Conservation (phyloP, 2,329 filamentous ascomycete species). For the Xylariales sp. region DNA sequence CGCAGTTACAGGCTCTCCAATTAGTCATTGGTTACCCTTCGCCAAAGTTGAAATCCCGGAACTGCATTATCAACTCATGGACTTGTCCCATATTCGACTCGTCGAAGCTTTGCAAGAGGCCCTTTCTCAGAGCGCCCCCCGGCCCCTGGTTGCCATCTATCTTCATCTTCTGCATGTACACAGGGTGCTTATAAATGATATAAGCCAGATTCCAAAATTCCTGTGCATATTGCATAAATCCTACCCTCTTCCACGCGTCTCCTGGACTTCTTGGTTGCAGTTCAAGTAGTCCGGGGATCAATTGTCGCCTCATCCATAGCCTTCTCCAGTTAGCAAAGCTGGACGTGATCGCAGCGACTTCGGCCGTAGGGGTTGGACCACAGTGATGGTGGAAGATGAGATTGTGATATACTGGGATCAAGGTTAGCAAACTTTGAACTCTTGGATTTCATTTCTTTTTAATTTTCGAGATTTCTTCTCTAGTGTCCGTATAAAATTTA, state of each 20-base stretch:
- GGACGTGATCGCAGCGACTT: not conserved
- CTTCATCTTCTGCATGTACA: not conserved
- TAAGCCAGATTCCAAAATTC: conserved; percentile 23
- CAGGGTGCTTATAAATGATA: conserved; percentile 10
- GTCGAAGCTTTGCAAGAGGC: not conserved
- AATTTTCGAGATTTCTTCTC: too few relatives aligned
- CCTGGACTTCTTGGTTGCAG: conserved; percentile 9
- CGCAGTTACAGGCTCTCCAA: too few relatives aligned
- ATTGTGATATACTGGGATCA: not conserved
- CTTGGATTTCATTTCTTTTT: not conserved
- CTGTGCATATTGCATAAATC: conserved; percentile 18
- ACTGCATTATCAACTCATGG: conserved; percentile 1
- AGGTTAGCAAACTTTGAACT: not conserved
- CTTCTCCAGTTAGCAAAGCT: conserved; percentile 19
- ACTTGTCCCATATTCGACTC: conserved; percentile 4
- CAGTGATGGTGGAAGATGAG: conserved; percentile 2
- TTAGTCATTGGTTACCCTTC: too few relatives aligned
- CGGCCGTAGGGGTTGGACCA: not conserved
- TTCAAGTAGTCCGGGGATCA: conserved; percentile 5
- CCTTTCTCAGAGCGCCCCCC: not conserved
- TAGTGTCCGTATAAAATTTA: too few relatives aligned
- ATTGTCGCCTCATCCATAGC: conserved; percentile 18
- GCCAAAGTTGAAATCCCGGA: not conserved
- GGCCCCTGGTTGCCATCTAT: not conserved
- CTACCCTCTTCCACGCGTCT: conserved; percentile 20